Percentiles rank a stretch among this genome's conserved stretches.
Conservation (phyloP, 306 rosid genomes). For the Ceratonia siliqua region DNA sequence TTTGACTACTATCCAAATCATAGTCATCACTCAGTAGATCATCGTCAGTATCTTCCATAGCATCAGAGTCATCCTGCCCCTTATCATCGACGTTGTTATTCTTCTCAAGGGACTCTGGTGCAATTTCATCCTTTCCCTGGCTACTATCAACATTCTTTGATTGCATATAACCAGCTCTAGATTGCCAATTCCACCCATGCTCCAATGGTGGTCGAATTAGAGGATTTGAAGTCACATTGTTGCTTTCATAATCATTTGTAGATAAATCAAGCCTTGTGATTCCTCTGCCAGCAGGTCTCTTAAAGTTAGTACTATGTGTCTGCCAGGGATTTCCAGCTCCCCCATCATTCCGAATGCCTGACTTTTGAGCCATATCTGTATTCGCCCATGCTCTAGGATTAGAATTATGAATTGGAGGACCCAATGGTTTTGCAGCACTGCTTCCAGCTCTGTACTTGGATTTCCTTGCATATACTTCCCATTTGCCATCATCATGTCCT, state of each 20-base stretch:
- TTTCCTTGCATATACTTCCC: constrained; percentile 65
- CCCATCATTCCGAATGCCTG: constrained; percentile 21
- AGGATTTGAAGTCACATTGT: constrained; percentile 35
- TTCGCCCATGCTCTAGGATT: constrained; percentile 37
- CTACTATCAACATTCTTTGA: constrained; percentile 31
- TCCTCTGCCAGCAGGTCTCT: constrained; percentile 50
- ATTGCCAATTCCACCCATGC: constrained; percentile 78
- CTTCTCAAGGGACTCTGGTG: constrained; percentile 32
- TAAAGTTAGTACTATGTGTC: constrained; percentile 39
- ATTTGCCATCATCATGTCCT: constrained; percentile 53
- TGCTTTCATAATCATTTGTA: constrained; percentile 29
- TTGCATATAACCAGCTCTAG: constrained; percentile 45
- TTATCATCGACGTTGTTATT: constrained; percentile 30
- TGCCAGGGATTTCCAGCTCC: constrained; percentile 40
- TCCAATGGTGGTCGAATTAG: constrained; percentile 59
- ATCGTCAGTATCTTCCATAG: constrained; percentile 55
- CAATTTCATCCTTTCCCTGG: constrained; percentile 24
- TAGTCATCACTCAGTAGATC: constrained; percentile 60
- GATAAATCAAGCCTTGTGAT: constrained; percentile 39
- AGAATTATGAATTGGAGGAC: constrained; percentile 37
- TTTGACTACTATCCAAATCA: constrained; percentile 65
- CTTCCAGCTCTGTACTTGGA: constrained; percentile 61
- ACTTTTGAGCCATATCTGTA: constrained; percentile 31
- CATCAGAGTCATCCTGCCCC: constrained; percentile 42
- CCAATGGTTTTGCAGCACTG: constrained; percentile 46